A percentile compares a stretch with the other conserved stretches of the same genome.
Conservation (phyloP, 495 filamentous ascomycete genomes). For the Penicillium daleae region DNA sequence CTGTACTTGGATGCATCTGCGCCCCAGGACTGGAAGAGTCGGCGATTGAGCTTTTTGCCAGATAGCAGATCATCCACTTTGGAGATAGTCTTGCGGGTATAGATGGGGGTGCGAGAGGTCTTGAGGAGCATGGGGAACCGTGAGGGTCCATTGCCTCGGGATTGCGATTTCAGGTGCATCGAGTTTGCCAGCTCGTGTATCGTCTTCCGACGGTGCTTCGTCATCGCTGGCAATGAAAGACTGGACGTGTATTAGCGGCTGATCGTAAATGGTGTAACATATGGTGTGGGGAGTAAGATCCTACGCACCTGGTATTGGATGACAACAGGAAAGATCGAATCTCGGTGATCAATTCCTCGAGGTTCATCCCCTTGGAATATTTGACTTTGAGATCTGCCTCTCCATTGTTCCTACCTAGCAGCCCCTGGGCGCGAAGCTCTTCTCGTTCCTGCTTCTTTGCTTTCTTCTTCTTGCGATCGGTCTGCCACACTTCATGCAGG, state of each 20-base stretch:
- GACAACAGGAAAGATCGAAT: slow-evolving; percentile 71
- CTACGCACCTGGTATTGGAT: slow-evolving; percentile 62
- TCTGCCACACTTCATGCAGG: slow-evolving; percentile 67
- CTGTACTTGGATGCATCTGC: slow-evolving; percentile 17
- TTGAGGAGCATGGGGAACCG: slow-evolving; percentile 81
- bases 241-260: slow-evolving; percentile 44
- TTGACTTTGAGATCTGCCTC: slow-evolving; percentile 71
- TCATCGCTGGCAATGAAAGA: slow-evolving; percentile 81
- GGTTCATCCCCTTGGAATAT: slow-evolving; percentile 71
- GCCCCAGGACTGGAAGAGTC: slow-evolving; percentile 37
- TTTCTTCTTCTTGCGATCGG: slow-evolving; percentile 82
- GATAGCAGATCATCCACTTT: slow-evolving; percentile 42
- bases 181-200: slow-evolving; percentile 75
- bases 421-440: slow-evolving; percentile 73
- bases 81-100: slow-evolving; percentile 49
- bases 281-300: not conserved
- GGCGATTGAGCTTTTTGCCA: slow-evolving; percentile 38
- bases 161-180: slow-evolving; percentile 81
- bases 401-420: slow-evolving; percentile 68
- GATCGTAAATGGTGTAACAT: not conserved
- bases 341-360: slow-evolving; percentile 72
- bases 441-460: slow-evolving; percentile 78
- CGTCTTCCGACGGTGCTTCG: slow-evolving; percentile 70
- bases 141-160: slow-evolving; percentile 69
- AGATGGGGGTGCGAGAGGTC: slow-evolving; percentile 62